Evolutionary conservation across 2,329 filamentous ascomycete genomes (phyloP), one percentile per base, ranked within the genome.

Genomic region (Cercospora citrullina): DNA sequence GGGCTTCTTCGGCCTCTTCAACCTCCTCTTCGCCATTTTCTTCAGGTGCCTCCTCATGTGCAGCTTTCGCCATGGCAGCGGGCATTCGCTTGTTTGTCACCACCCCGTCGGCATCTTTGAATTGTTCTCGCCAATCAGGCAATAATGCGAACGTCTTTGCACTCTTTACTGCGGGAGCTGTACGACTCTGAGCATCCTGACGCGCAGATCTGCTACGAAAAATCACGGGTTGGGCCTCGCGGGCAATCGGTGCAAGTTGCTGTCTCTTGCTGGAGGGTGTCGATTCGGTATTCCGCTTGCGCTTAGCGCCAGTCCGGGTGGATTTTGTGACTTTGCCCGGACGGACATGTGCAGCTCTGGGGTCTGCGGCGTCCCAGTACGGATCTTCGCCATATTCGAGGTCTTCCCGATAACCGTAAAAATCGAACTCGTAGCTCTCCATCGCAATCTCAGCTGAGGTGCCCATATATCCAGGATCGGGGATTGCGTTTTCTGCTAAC

Each of bases 351-450:
- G 48, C 45, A 39, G 61, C 51, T 21, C 33, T 28, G 12, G 51
- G 62, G 16, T 53, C 62, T 8, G 31, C 14, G 7, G 62, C 53
- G 33, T 64, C 81, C 71, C 82, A 81, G 60, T 83, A 83, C 51
- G 80, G 78, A 69, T 83, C 81, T 16, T 80, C 81, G 12, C 77
- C 81, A 69, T 84, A 84, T 65, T 84, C 82, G 53, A 84, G 74
- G 66, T 84, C 83, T 65, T 80, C 80, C 76, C 77, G 84, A 73
- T 84, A 85, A 21, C 81, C 81, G 72, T 80, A 84, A 55, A 79
- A 75, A 69, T 84, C 83, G 76, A 80, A 84, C n/a, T 84, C 81
- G 51, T 77, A 75, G n/a, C 59, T 68, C 57, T 76, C 73, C 28
- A 71, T 66, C 18, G 66, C 74, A 28, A 77, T 71, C 33, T 79